phyloP scores from a whole-genome alignment of 164 flowering plant genomes.

The Stephania cephalantha region DNA sequence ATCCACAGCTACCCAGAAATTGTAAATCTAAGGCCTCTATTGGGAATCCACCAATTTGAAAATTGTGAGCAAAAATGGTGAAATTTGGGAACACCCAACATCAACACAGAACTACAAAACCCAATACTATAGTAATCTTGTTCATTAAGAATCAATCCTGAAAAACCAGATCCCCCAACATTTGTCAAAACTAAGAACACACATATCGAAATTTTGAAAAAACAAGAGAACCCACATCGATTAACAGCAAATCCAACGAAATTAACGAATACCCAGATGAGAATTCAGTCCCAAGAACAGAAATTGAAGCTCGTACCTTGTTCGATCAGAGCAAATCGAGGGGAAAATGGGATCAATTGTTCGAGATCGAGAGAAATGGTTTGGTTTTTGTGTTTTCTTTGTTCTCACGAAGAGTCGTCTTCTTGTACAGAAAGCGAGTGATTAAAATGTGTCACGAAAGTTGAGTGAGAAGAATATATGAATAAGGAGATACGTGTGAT shows the following conservation, averaged over 20 bases:
- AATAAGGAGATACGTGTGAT: too few species aligned
- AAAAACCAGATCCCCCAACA: not conserved
- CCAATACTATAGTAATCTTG: not conserved
- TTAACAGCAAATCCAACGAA: not conserved
- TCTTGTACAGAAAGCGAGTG: too few species aligned
- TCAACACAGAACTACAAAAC: not conserved
- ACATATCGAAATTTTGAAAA: too few species aligned
- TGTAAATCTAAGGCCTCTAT: not conserved
- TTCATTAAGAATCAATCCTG: not conserved
- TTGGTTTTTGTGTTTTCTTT: not conserved
- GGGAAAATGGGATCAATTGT: not conserved
- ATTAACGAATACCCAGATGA: not conserved
- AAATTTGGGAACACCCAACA: too few species aligned
- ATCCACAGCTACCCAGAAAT: not conserved
- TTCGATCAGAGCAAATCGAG: not conserved
- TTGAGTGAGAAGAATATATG: too few species aligned
- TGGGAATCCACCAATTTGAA: not conserved
- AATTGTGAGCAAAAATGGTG: not conserved
- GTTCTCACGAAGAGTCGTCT: not conserved
- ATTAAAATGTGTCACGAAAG: too few species aligned
- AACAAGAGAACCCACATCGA: not conserved
- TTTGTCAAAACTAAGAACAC: not conserved
- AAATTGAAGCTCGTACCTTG: slow-evolving; percentile 9
- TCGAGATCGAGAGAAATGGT: slow-evolving; percentile 1
- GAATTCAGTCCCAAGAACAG: not conserved